These are phyloP conservation scores for Gnomoniopsis smithogilvyi DNA, from an alignment of 2,329 filamentous ascomycete genomes.

Conservation along the genomic window DNA sequence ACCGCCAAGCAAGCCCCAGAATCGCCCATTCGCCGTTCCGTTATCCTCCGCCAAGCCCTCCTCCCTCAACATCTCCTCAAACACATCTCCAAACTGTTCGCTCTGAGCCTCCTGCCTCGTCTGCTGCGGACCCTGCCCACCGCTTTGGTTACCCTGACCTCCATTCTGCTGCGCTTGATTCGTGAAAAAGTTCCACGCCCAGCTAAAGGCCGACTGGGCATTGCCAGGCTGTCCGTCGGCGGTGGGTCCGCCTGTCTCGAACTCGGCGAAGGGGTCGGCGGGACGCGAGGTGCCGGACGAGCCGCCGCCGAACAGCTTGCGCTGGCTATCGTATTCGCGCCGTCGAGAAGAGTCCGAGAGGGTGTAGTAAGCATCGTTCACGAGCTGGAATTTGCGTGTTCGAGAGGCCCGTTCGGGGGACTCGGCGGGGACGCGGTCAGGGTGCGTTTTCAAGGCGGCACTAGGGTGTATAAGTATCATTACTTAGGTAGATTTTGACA, in stretches of 20 bases:
- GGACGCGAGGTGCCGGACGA: conserved; percentile 37
- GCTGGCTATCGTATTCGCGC: conserved; percentile 78
- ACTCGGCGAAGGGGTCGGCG: conserved; percentile 45
- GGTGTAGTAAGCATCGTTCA: conserved; percentile 43
- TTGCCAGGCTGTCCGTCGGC: conserved; percentile 35
- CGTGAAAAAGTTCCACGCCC: conserved; percentile 67
- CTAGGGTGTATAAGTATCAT: conserved; percentile 37
- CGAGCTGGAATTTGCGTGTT: conserved; percentile 59
- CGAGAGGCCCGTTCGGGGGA: conserved; percentile 78
- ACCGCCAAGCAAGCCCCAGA: conserved; percentile 85
- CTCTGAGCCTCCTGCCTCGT: conserved; percentile 58
- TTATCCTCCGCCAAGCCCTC: conserved; percentile 76
- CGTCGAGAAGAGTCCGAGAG: conserved; percentile 76
- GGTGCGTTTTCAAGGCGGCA: conserved; percentile 87
- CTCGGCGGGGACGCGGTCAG: conserved; percentile 80
- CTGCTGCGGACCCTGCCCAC: conserved; percentile 23
- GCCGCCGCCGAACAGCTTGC: conserved; percentile 52
- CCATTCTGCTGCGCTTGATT: conserved; percentile 24
- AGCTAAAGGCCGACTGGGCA: conserved; percentile 60
- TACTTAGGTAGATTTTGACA: neutral
- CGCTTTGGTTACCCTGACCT: conserved; percentile 33
- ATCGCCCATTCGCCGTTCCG: conserved; percentile 62
- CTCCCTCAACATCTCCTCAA: conserved; percentile 88
- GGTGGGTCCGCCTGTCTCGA: conserved; percentile 35
- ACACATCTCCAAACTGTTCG: conserved; percentile 82